Conservation (phyloP, 768 basidiomycete species). For the Hirschioporus abietinus region DNA sequence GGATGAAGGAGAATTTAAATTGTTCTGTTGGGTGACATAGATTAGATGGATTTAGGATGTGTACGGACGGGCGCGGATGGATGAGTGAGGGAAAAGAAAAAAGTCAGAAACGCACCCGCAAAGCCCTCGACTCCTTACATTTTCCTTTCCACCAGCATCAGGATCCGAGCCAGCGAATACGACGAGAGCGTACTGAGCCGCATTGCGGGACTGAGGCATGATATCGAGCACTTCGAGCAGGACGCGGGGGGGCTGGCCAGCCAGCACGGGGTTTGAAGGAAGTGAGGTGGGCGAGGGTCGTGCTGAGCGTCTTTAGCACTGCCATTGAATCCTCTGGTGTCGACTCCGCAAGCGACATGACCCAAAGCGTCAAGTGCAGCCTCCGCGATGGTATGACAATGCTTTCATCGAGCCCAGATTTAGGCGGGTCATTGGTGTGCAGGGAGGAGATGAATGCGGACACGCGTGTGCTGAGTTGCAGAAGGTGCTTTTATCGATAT, state of each 20-base stretch:
- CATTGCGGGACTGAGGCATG: conserved; percentile 34
- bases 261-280: conserved; percentile 19
- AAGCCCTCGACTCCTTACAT: conserved; percentile 24
- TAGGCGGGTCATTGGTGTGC: conserved; percentile 25
- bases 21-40: too few relatives aligned
- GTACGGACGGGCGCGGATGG: background rate
- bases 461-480: conserved; percentile 20
- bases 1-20: conserved; percentile 23
- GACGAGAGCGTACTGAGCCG: conserved; percentile 42
- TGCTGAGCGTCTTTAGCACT: conserved; percentile 22
- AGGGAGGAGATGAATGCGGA: conserved; percentile 28
- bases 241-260: conserved; percentile 30
- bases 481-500: conserved; percentile 13
- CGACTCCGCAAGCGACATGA: conserved; percentile 69
- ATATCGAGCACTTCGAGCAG: conserved; percentile 46
- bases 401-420: conserved; percentile 51
- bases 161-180: conserved; percentile 48
- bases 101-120: conserved; percentile 28
- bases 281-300: conserved; percentile 20
- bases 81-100: background rate
- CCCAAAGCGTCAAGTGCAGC: conserved; percentile 72
- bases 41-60: too few relatives aligned
- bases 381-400: conserved; percentile 54
- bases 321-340: too few relatives aligned
- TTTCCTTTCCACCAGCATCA: conserved; percentile 27